Base-by-base conservation (phyloP, 2,329 filamentous ascomycete genomes). In the Fusarium sp. region DNA sequence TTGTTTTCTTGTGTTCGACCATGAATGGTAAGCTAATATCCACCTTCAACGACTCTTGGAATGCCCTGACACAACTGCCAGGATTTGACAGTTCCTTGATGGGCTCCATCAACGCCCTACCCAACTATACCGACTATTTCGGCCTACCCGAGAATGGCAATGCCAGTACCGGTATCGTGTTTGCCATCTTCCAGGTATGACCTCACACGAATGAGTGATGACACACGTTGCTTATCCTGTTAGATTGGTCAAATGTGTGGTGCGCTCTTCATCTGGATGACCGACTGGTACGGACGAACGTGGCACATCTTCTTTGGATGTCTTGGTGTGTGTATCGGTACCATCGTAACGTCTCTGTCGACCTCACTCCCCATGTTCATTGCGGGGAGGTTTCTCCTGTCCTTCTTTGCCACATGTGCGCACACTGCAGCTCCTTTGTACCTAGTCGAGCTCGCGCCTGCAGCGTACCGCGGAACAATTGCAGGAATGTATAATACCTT, bases 361-460 rank as follows among this genome's bases (percentile, higher is more conserved):
- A 80, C 82, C 45, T 85, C 83, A 66, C 84, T 80, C 37, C 75
- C 81, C 8, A 82, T 81, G 62, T 89, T 91, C 76, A 89, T 91
- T 78, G 88, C 83, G 18, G 85, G 86, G 1, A 83, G 87, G 7
- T 88, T 88, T 74, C 72, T 88, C 1, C 77, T 88, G 9, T 84
- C 85, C 2, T 88, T 88, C 74, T 90, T 90, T 60, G 88, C 90
- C 34, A 86, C 87, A 1, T 88, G 91, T 61, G 87, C 88, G 2
- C 85, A 87, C 14, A 86, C 87, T 3, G 88, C 89, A 1, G 89
- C 88, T 0, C 90, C 90, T 1, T 85, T 89, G 3, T 91, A 90
- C 75, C 85, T 90, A 14, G 87, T 89, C 32, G 90, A 92, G 78
- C 88, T 91, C 59, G 85, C 88, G 0, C 90, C 91, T 67, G 89